Percentiles rank a stretch among this genome's conserved stretches.
phyloP scores from a whole-genome alignment of 805 yeast genomes.

The Candida schatavii region DNA sequence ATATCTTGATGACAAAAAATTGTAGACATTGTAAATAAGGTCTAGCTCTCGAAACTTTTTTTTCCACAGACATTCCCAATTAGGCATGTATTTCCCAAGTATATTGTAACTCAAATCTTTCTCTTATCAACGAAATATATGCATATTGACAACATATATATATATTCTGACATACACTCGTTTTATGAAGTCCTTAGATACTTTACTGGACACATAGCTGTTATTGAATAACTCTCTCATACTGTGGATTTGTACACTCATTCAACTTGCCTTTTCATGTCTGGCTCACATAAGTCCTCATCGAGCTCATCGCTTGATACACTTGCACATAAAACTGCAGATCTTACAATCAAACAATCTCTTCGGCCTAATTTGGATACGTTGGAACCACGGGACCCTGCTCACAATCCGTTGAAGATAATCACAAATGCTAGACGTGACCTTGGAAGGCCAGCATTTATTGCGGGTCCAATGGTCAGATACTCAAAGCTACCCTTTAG shows the following conservation, averaged over 20 bases:
- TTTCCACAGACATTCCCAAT: neutral
- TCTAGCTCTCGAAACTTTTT: neutral
- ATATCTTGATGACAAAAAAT: neutral
- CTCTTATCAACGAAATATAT: no score
- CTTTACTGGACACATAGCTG: no score
- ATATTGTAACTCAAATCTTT: no score
- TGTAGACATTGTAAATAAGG: slow-evolving; percentile 3
- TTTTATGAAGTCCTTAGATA: no score
- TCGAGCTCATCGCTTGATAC: slow-evolving; percentile 1
- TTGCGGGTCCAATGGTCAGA: slow-evolving; percentile 93
- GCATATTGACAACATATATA: no score
- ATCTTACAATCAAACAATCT: neutral
- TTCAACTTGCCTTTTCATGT: no score
- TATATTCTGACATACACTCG: no score
- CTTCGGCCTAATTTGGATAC: slow-evolving; percentile 1
- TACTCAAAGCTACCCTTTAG: slow-evolving; percentile 93
- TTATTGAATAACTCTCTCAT: no score
- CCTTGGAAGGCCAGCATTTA: slow-evolving; percentile 34
- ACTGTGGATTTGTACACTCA: no score
- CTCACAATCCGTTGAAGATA: slow-evolving; percentile 33
- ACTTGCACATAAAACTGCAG: neutral
- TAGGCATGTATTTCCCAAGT: no score
- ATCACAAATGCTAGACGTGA: slow-evolving; percentile 20
- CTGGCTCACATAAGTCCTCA: no score
- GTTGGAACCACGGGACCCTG: slow-evolving; percentile 17